Percentiles rank a stretch among this genome's conserved stretches.
phyloP scores from a whole-genome alignment of 163 green algal species.

The Chlamydomonas reinhardtii region DNA sequence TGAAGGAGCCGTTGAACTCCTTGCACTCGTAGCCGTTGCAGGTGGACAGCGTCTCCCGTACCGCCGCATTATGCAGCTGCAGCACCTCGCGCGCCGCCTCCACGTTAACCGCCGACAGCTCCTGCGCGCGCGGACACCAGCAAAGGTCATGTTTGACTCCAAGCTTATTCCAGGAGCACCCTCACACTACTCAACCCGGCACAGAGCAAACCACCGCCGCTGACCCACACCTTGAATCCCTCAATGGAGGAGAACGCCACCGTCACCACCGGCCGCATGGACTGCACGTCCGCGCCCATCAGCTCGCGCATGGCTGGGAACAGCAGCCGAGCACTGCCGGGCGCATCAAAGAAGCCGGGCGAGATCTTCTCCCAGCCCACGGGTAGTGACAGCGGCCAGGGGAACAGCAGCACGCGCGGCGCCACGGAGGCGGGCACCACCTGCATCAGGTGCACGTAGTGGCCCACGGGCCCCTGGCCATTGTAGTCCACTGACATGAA shows the following conservation, averaged over 20 bases:
- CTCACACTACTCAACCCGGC: too few species aligned
- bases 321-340: conserved; percentile 45
- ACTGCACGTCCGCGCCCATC: conserved; percentile 21
- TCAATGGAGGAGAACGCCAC: conserved; percentile 61
- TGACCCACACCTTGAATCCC: conserved; percentile 57
- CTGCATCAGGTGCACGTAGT: conserved; percentile 70
- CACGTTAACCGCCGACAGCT: conserved; percentile 42
- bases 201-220: neutral
- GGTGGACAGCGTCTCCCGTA: conserved; percentile 63
- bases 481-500: conserved; percentile 40
- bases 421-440: conserved; percentile 59
- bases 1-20: conserved; percentile 66
- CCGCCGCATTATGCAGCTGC: conserved; percentile 63
- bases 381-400: conserved; percentile 56
- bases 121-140: neutral
- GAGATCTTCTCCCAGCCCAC: conserved; percentile 65
- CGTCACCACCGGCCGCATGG: conserved; percentile 45
- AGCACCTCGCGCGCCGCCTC: conserved; percentile 46
- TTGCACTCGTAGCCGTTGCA: conserved; percentile 73
- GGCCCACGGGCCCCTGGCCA: conserved; percentile 7
- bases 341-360: conserved; percentile 77
- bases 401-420: conserved; percentile 65
- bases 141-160: neutral
- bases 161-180: too few species aligned
- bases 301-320: conserved; percentile 61